A percentile compares a stretch with the other conserved stretches of the same genome.
Evolutionary conservation across 1,284 basidiomycete species (phyloP).

Genomic region (Malassezia sympodialis): DNA sequence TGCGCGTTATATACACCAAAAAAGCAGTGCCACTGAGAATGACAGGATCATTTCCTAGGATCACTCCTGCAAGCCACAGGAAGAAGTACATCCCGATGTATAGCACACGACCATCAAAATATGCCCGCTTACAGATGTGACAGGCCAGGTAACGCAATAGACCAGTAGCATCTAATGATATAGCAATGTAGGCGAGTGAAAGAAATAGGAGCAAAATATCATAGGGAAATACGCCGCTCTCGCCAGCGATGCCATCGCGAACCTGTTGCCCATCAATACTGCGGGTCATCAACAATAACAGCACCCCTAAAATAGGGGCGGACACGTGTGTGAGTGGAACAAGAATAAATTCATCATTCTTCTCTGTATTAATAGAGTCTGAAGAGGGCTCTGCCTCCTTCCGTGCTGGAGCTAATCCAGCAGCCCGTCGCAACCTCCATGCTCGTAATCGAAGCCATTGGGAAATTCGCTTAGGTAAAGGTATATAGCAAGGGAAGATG

Average conservation of each 20-base stretch:
- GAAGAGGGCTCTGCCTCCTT: not conserved
- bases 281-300: conserved; percentile 64
- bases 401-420: not conserved
- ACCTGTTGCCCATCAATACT: conserved; percentile 61
- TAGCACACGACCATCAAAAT: conserved; percentile 53
- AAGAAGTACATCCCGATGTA: conserved; percentile 71
- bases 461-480: conserved; percentile 21
- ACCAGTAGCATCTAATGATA: conserved; percentile 81
- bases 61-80: conserved; percentile 65
- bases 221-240: conserved; percentile 72
- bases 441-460: not conserved
- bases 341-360: not conserved
- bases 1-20: conserved; percentile 71
- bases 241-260: conserved; percentile 60
- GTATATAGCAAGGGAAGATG: conserved; percentile 34
- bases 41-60: conserved; percentile 66
- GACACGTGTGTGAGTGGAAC: conserved; percentile 28
- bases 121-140: conserved; percentile 55
- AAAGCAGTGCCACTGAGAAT: conserved; percentile 63
- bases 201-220: conserved; percentile 88
- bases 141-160: conserved; percentile 76
- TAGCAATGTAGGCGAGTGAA: conserved; percentile 83
- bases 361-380: not conserved
- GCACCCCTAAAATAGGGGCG: conserved; percentile 64
- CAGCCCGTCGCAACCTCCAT: not conserved